Evolutionary conservation across 495 filamentous ascomycete genomes (phyloP).

Genomic region (Glonium stellatum): DNA sequence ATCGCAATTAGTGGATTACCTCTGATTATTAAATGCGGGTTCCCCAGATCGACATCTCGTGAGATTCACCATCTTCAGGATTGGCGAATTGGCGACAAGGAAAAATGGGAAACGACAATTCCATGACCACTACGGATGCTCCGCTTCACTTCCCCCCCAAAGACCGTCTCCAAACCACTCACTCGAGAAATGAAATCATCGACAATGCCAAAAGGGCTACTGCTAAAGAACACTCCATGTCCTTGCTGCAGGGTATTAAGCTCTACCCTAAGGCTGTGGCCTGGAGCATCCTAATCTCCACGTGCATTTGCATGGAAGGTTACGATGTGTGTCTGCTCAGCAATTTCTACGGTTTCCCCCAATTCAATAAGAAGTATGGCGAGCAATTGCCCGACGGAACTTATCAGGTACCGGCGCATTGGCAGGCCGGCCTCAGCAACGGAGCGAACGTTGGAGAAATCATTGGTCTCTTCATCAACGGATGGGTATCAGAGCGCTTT

Average conservation of each 20-base stretch:
- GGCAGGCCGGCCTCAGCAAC: slow-evolving; percentile 32
- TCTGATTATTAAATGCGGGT: too few species aligned
- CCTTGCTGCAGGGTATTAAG: slow-evolving; percentile 26
- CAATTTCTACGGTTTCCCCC: slow-evolving; percentile 35
- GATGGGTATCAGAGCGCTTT: slow-evolving; percentile 24
- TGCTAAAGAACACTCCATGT: slow-evolving; percentile 28
- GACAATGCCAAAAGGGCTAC: slow-evolving; percentile 20
- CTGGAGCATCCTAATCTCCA: slow-evolving; percentile 37
- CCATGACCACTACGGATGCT: too few species aligned
- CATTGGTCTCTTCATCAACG: slow-evolving; percentile 35
- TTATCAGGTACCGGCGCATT: slow-evolving; percentile 26
- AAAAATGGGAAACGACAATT: too few species aligned
- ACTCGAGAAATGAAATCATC: slow-evolving; percentile 7
- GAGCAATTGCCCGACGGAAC: slow-evolving; percentile 25
- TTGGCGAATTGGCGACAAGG: too few species aligned
- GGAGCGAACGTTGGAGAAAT: slow-evolving; percentile 34
- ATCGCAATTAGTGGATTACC: too few species aligned
- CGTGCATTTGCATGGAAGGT: slow-evolving; percentile 42
- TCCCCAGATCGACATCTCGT: too few species aligned
- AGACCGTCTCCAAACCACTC: too few species aligned
- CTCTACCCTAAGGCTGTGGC: slow-evolving; percentile 34
- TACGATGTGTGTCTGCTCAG: slow-evolving; percentile 38
- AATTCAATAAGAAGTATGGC: slow-evolving; percentile 34
- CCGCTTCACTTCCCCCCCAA: too few species aligned
- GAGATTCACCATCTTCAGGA: too few species aligned